These are phyloP conservation scores for Melanomma pulvis-pyrius DNA, from an alignment of 495 filamentous ascomycete species.

Conservation along the genomic window DNA sequence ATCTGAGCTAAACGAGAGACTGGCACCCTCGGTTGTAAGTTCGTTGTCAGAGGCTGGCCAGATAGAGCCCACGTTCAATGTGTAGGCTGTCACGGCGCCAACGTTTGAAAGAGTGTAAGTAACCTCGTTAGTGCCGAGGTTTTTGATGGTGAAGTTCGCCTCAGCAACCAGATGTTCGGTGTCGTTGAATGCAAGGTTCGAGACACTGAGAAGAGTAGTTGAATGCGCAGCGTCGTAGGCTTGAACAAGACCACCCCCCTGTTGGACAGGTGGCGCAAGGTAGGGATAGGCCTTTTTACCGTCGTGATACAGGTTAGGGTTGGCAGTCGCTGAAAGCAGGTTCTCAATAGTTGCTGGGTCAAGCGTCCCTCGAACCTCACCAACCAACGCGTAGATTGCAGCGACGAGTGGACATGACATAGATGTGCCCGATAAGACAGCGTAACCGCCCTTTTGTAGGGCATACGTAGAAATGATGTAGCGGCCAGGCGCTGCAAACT, in stretches of 20 bases:
- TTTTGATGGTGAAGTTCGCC: slow-evolving; percentile 56
- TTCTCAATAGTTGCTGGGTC: too few relatives aligned
- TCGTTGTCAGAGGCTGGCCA: background rate
- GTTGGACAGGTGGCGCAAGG: slow-evolving; percentile 59
- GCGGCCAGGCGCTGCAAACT: background rate
- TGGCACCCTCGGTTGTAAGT: background rate
- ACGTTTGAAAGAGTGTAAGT: slow-evolving; percentile 1
- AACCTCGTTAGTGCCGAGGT: slow-evolving; percentile 46
- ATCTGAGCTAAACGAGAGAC: too few relatives aligned
- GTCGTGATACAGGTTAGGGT: too few relatives aligned
- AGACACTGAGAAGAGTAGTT: slow-evolving; percentile 55
- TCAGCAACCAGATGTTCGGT: slow-evolving; percentile 43
- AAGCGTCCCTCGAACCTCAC: background rate
- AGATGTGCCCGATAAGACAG: slow-evolving; percentile 1
- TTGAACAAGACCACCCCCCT: slow-evolving; percentile 60
- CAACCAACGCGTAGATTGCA: background rate
- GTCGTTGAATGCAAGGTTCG: slow-evolving; percentile 40
- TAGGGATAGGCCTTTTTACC: too few relatives aligned
- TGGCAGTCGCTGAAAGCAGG: too few relatives aligned
- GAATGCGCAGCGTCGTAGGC: slow-evolving; percentile 59
- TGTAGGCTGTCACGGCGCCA: background rate
- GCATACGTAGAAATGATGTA: background rate
- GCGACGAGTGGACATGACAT: slow-evolving; percentile 3
- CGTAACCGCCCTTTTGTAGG: background rate
- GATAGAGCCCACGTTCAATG: too few relatives aligned